Conservation (phyloP, 768 basidiomycete species). For the Hemileccinum impolitum region DNA sequence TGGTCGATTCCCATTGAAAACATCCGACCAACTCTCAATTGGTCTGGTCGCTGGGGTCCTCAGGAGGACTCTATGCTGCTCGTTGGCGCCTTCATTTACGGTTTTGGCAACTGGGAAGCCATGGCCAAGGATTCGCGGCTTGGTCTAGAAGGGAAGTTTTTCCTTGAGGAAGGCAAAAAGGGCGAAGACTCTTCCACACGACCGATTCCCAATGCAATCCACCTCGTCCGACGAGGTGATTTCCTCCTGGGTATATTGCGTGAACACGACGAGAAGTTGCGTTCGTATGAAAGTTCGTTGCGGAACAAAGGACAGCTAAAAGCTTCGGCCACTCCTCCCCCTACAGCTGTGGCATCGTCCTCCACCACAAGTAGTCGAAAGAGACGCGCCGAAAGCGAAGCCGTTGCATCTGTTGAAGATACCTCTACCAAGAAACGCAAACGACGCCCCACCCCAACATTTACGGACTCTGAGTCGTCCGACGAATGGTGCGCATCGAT, state of each 20-base stretch:
- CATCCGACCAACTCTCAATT: slow-evolving; percentile 90
- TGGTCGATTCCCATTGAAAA: slow-evolving; percentile 92
- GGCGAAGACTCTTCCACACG: slow-evolving; percentile 79
- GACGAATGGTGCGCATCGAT: slow-evolving; percentile 76
- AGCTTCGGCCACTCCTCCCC: slow-evolving; percentile 71
- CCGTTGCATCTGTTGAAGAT: slow-evolving; percentile 77
- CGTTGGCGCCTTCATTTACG: slow-evolving; percentile 88
- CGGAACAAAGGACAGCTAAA: slow-evolving; percentile 69
- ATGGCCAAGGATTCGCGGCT: slow-evolving; percentile 88
- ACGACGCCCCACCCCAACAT: slow-evolving; percentile 92
- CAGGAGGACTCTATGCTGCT: slow-evolving; percentile 93
- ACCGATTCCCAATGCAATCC: slow-evolving; percentile 96
- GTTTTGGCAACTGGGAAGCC: slow-evolving; percentile 96
- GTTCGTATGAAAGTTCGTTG: slow-evolving; percentile 80
- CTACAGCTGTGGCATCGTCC: slow-evolving; percentile 64
- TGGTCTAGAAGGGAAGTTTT: slow-evolving; percentile 88
- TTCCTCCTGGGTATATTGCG: slow-evolving; percentile 82
- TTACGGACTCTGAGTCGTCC: slow-evolving; percentile 91
- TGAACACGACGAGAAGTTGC: slow-evolving; percentile 88
- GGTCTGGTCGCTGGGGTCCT: slow-evolving; percentile 94
- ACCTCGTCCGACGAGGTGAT: slow-evolving; percentile 95
- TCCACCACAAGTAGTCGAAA: slow-evolving; percentile 59
- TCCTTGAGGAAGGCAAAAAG: slow-evolving; percentile 97
- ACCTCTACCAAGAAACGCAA: slow-evolving; percentile 70
- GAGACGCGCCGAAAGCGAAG: slow-evolving; percentile 82